Evolutionary conservation across 1,284 basidiomycete genomes (phyloP).

Genomic region (Apiotrichum montevideense): DNA sequence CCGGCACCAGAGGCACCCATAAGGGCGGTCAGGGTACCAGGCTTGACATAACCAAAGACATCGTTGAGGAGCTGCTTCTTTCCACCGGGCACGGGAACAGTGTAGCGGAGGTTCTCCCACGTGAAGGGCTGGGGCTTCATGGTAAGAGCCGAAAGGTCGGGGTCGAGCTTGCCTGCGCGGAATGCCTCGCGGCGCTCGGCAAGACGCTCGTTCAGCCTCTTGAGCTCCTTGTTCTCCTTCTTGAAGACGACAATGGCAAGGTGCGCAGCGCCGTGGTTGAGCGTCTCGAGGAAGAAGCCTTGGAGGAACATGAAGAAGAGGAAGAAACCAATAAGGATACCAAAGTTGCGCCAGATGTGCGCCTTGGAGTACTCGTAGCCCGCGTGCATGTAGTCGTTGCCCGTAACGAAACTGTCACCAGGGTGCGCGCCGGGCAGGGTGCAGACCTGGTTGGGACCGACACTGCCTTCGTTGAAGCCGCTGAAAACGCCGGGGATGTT

Average conservation of each 20-base stretch:
- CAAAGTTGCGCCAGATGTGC: conserved; percentile 47
- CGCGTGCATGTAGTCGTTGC: conserved; percentile 44
- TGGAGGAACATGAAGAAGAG: conserved; percentile 56
- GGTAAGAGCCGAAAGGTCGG: conserved; percentile 42
- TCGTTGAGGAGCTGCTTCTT: conserved; percentile 51
- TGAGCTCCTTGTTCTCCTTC: conserved; percentile 64
- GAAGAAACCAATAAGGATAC: conserved; percentile 55
- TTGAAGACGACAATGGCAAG: conserved; percentile 57
- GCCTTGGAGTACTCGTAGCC: conserved; percentile 38
- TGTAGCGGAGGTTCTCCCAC: conserved; percentile 49
- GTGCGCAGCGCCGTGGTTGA: conserved; percentile 37
- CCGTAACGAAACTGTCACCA: conserved; percentile 36
- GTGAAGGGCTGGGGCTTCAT: conserved; percentile 48
- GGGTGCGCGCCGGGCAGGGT: conserved; percentile 37
- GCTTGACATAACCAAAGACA: conserved; percentile 55
- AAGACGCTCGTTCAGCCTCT: conserved; percentile 59
- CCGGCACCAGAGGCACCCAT: conserved; percentile 58
- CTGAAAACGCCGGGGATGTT: conserved; percentile 55
- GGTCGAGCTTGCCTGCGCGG: conserved; percentile 43
- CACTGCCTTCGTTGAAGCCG: conserved; percentile 55
- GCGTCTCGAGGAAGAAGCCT: conserved; percentile 42
- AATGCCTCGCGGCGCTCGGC: conserved; percentile 53
- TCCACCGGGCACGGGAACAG: conserved; percentile 52
- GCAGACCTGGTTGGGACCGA: conserved; percentile 48
- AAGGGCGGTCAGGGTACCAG: conserved; percentile 55